phyloP scores from a whole-genome alignment of 1,284 basidiomycete genomes.

The Exsudoporus floridanus region DNA sequence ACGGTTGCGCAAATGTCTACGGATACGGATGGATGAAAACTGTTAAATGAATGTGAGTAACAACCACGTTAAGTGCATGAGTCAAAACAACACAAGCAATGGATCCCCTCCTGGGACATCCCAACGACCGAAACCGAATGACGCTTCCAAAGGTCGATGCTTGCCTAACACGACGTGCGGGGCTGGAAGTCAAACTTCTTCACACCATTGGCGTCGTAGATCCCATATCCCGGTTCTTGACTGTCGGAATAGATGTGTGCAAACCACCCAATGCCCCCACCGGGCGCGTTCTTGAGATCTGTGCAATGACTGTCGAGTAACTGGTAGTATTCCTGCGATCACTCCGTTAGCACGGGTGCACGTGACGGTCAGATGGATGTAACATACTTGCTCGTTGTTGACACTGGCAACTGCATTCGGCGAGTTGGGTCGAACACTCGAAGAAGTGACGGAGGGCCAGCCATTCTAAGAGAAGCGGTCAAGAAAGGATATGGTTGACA shows the following conservation, averaged over 20 bases:
- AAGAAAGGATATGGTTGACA: background rate
- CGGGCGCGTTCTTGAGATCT: slow-evolving; percentile 55
- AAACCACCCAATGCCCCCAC: slow-evolving; percentile 77
- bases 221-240: slow-evolving; percentile 67
- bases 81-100: background rate
- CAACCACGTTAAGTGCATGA: background rate
- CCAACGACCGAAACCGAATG: background rate
- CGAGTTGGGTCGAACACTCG: slow-evolving; percentile 59
- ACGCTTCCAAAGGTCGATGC: background rate
- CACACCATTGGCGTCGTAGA: slow-evolving; percentile 48
- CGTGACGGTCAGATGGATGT: background rate
- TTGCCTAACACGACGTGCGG: slow-evolving; percentile 43
- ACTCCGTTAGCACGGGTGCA: slow-evolving; percentile 17
- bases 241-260: slow-evolving; percentile 71
- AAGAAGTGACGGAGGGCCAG: slow-evolving; percentile 65
- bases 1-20: background rate
- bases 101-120: background rate
- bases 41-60: slow-evolving; percentile 3
- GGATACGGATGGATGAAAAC: slow-evolving; percentile 5
- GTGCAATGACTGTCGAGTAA: slow-evolving; percentile 64
- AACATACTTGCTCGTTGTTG: slow-evolving; percentile 52
- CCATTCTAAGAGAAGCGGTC: slow-evolving; percentile 51
- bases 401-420: slow-evolving; percentile 52
- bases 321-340: slow-evolving; percentile 46
- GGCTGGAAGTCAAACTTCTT: slow-evolving; percentile 59